Base-by-base conservation (phyloP, 768 basidiomycete species). In the Boletus vinaceobasis region DNA sequence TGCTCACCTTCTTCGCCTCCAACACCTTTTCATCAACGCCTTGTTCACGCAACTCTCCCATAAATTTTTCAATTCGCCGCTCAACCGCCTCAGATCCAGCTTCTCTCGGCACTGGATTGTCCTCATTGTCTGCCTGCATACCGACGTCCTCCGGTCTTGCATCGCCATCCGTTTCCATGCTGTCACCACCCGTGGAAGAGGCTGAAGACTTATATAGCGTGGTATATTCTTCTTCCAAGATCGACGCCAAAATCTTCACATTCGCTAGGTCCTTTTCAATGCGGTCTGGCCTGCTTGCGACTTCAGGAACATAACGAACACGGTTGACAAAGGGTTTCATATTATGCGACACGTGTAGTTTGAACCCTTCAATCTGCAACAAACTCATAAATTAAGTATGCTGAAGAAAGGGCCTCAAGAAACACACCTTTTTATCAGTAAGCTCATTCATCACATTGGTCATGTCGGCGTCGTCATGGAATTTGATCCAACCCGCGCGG, bases 401-500 rank as follows among this genome's bases (percentile, higher is more conserved):
- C 50, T 37, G 31, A 47, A 53, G 31, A 32, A 37, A 40, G 37
- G 35, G n/a, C 45, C 17, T 46, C 45, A 45, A 50, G 23, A 27
- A 50, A 40, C 55, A 47, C 60, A 92, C 95, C 84, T 94, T 95
- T 67, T 87, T 88, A 62, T 93, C 90, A 49, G 88, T 81, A 43
- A 98, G 63, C 61, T 90, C 86, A 37, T 75, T 64, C 73, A 95
- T 82, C 6, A 90, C 86, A 15, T 73, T 64, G 2, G 76, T 64
- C 83, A 98, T 92, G 62, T 97, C 91, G 10, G 87, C 84, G 59
- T 93, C 92, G 32, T 92, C 90, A 39, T 73, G 75, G 68, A 95
- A 97, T 59, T 84, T 85, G 55, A 97, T 77, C 94, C 95, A 98
- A 13, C 93, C 96, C 2, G 93, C 91, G 32, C 96, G 90, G 67